phyloP scores from a whole-genome alignment of 352 stramenopile genomes.

The Hyaloperonospora arabidopsidis region DNA sequence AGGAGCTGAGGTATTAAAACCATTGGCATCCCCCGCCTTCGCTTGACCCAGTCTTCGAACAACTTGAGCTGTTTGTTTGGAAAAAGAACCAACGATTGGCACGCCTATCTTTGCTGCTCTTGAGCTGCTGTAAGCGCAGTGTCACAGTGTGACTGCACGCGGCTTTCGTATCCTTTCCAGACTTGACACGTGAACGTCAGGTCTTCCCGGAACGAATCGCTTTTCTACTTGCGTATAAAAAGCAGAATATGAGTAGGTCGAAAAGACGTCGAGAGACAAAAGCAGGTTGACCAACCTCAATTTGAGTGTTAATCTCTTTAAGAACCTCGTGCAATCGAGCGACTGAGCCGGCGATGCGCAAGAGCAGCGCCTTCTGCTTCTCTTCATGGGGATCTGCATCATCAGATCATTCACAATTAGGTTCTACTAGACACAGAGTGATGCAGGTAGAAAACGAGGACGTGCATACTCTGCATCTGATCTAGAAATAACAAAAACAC shows the following conservation, averaged over 20 bases:
- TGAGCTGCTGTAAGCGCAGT: no score
- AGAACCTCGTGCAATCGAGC: conserved; percentile 71
- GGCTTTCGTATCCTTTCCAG: conserved; percentile 79
- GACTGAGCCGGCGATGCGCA: conserved; percentile 72
- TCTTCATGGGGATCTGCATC: conserved; percentile 70
- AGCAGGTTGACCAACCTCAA: conserved; percentile 41
- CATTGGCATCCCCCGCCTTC: no score
- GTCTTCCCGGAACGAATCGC: conserved; percentile 62
- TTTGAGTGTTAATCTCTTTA: conserved; percentile 80
- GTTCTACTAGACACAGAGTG: no score
- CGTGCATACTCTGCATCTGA: background rate
- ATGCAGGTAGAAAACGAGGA: background rate
- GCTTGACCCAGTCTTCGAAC: no score
- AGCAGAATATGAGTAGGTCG: background rate
- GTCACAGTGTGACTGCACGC: conserved; percentile 63
- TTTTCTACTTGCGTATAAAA: conserved; percentile 46
- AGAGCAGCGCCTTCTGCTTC: conserved; percentile 80
- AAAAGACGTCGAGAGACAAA: background rate
- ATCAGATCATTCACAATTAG: background rate
- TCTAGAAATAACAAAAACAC: background rate
- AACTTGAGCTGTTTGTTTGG: no score
- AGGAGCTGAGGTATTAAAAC: no score
- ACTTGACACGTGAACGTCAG: conserved; percentile 67
- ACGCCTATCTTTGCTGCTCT: no score
- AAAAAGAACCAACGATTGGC: no score